These are phyloP conservation scores for Dacryopinax spathularia DNA, from an alignment of 768 basidiomycete genomes.

Conservation along the genomic window DNA sequence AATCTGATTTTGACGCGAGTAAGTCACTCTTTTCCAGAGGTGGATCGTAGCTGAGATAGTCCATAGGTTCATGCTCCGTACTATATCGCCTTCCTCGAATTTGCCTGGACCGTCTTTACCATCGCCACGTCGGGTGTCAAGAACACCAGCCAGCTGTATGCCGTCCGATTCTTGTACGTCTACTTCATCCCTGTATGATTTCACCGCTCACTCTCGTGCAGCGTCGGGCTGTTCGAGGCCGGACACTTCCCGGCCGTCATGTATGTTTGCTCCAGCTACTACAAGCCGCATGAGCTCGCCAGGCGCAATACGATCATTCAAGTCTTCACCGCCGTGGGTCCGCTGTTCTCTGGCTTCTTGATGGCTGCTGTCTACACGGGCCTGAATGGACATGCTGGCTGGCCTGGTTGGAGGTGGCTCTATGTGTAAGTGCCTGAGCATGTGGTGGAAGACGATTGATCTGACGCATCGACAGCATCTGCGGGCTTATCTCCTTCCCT, in stretches of 20 bases:
- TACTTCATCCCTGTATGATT: neutral
- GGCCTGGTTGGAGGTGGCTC: constrained; percentile 16
- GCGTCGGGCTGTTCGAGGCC: constrained; percentile 17
- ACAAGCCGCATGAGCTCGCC: constrained; percentile 17
- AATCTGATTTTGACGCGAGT: constrained; percentile 13
- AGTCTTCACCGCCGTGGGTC: constrained; percentile 14
- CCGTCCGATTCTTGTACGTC: constrained; percentile 17
- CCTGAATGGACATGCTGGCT: constrained; percentile 11
- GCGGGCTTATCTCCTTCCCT: constrained; percentile 15
- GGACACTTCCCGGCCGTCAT: constrained; percentile 18
- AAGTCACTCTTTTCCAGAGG: neutral
- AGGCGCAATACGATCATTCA: constrained; percentile 15
- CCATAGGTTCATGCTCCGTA: constrained; percentile 10
- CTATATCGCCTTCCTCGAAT: constrained; percentile 17
- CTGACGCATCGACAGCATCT: constrained; percentile 9
- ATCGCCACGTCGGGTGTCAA: constrained; percentile 17
- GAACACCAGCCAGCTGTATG: constrained; percentile 13
- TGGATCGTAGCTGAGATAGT: neutral
- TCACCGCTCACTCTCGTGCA: constrained; percentile 2
- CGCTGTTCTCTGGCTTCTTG: constrained; percentile 16
- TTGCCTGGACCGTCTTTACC: constrained; percentile 17
- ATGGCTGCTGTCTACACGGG: constrained; percentile 17
- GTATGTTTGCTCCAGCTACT: constrained; percentile 17
- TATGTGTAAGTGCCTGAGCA: constrained; percentile 11
- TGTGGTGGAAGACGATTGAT: neutral